phyloP scores from a whole-genome alignment of 2,329 filamentous ascomycete species.

The Aspergillus sp. region DNA sequence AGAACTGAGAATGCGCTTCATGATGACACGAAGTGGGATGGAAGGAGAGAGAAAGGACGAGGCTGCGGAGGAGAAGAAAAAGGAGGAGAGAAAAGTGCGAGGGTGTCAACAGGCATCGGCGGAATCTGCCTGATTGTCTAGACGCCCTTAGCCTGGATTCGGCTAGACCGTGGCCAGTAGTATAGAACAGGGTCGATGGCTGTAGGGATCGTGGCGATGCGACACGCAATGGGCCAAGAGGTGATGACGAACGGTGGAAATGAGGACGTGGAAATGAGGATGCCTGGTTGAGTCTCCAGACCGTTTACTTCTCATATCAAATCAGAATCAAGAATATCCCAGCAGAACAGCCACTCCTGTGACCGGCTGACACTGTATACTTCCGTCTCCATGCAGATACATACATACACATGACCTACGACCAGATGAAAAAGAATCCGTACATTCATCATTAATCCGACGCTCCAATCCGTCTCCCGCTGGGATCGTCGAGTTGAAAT shows the following conservation, averaged over 20 bases:
- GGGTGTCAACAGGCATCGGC: neutral
- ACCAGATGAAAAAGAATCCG: no score
- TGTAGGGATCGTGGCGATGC: neutral
- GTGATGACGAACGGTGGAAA: neutral
- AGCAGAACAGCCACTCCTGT: neutral
- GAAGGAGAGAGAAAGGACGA: neutral
- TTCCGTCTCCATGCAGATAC: neutral
- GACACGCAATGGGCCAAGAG: neutral
- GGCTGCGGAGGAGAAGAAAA: neutral
- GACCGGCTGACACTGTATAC: neutral
- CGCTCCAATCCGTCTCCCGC: neutral
- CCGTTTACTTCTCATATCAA: no score
- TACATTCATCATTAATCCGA: conserved; percentile 1
- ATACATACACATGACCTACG: no score
- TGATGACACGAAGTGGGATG: conserved; percentile 12
- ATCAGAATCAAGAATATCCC: neutral
- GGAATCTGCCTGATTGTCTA: neutral
- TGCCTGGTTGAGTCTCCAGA: conserved; percentile 11
- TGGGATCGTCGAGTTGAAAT: conserved; percentile 1
- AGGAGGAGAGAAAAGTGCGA: neutral
- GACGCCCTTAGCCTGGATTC: no score
- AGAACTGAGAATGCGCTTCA: conserved; percentile 39
- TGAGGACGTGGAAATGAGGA: no score
- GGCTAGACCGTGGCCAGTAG: no score
- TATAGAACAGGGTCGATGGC: no score